Evolutionary conservation across 192 early-diverging fungal genomes (phyloP).

Genomic region (Dimargaris cristalligena): DNA sequence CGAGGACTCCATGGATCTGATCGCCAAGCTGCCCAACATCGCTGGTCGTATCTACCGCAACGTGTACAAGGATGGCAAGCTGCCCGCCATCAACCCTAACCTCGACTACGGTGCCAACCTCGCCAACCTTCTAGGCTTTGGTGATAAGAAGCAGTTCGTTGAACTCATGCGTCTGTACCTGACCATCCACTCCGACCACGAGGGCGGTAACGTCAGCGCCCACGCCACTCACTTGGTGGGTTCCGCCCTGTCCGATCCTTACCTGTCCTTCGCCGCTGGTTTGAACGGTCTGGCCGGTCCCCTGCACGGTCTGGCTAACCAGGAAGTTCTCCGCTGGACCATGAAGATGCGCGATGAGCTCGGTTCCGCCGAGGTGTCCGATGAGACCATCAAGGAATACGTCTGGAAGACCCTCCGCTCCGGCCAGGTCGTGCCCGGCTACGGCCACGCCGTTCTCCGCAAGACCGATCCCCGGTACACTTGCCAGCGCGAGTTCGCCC

Average conservation of each 20-base stretch:
- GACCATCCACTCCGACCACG: slow-evolving; percentile 99
- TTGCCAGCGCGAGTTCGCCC: slow-evolving; percentile 96
- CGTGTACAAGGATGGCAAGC: slow-evolving; percentile 93
- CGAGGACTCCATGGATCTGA: slow-evolving; percentile 96
- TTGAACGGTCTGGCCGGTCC: slow-evolving; percentile 97
- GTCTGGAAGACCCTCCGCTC: slow-evolving; percentile 87
- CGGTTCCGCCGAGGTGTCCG: slow-evolving; percentile 63
- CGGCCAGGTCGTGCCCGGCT: slow-evolving; percentile 96
- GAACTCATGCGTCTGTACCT: slow-evolving; percentile 98
- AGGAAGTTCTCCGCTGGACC: slow-evolving; percentile 98
- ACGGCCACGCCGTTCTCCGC: slow-evolving; percentile 95
- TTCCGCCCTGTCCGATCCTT: slow-evolving; percentile 94
- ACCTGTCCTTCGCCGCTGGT: slow-evolving; percentile 90
- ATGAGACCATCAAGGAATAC: slow-evolving; percentile 92
- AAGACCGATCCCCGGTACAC: slow-evolving; percentile 96
- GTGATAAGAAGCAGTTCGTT: slow-evolving; percentile 72
- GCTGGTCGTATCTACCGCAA: slow-evolving; percentile 99
- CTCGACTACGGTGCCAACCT: slow-evolving; percentile 95
- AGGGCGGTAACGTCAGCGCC: slow-evolving; percentile 98
- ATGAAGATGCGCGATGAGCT: slow-evolving; percentile 80
- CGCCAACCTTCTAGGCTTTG: slow-evolving; percentile 81
- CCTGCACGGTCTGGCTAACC: slow-evolving; percentile 99
- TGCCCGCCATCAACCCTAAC: slow-evolving; percentile 65
- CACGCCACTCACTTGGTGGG: slow-evolving; percentile 95
- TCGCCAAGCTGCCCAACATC: slow-evolving; percentile 93